Percentiles rank a stretch among this genome's conserved stretches.
Evolutionary conservation across 1,284 basidiomycete genomes (phyloP).

Genomic region (Fomitopsis schrenkii): DNA sequence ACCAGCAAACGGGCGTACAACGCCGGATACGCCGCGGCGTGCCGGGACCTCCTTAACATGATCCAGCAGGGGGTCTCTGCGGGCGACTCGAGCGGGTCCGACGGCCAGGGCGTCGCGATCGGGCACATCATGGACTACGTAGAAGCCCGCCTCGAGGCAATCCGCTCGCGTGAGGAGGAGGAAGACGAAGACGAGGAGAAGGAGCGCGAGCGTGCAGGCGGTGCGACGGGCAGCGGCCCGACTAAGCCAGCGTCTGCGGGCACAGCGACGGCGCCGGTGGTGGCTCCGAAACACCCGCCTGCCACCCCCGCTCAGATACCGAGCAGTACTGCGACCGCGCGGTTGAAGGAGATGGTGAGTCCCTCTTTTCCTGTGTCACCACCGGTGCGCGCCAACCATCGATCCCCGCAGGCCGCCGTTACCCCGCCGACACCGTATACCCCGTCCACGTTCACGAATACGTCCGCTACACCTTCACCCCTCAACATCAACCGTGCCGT

Average conservation of each 20-base stretch:
- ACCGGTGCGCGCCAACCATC: neutral
- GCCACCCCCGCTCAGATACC: neutral
- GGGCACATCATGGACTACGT: constrained; percentile 78
- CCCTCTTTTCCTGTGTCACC: too few relatives aligned
- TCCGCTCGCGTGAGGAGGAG: constrained; percentile 66
- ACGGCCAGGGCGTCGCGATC: constrained; percentile 50
- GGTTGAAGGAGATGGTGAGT: neutral
- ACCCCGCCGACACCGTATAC: constrained; percentile 22
- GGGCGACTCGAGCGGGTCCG: constrained; percentile 36
- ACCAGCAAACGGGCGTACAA: constrained; percentile 75
- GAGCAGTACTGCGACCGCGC: neutral
- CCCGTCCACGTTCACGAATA: constrained; percentile 24
- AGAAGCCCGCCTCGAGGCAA: constrained; percentile 56
- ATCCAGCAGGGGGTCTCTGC: constrained; percentile 75
- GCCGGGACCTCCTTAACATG: constrained; percentile 73
- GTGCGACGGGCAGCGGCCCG: constrained; percentile 7
- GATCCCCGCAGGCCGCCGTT: neutral
- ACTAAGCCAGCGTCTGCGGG: neutral
- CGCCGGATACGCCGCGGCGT: constrained; percentile 70
- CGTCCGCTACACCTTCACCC: constrained; percentile 9
- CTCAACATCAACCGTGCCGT: constrained; percentile 9
- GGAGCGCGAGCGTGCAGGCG: constrained; percentile 8
- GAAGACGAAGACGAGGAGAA: constrained; percentile 73
- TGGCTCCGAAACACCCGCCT: neutral
- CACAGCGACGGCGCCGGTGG: neutral